A percentile compares a stretch with the other conserved stretches of the same genome.
Conservation (phyloP, 768 basidiomycete species). For the Sarcodon aspratus region DNA sequence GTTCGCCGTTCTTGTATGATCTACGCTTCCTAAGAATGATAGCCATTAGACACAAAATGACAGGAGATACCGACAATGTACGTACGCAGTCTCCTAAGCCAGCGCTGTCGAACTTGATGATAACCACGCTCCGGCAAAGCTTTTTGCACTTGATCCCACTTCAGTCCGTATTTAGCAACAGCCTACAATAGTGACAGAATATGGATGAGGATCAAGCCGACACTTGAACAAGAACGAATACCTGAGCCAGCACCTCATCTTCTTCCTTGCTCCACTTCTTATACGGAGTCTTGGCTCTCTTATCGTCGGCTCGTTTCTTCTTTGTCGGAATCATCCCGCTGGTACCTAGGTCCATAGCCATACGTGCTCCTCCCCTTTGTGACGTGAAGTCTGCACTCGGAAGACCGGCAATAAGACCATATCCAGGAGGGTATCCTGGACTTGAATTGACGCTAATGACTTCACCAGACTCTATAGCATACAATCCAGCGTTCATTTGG, state of each 20-base stretch:
- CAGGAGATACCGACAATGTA: not conserved
- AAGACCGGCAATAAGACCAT: too few relatives aligned
- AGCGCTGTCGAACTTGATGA: not conserved
- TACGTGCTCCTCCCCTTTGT: too few relatives aligned
- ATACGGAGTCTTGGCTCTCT: conserved; percentile 20
- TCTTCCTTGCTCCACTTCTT: conserved; percentile 32
- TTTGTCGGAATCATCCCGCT: not conserved
- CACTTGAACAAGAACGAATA: conserved; percentile 4
- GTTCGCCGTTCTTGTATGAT: not conserved
- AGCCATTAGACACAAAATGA: not conserved
- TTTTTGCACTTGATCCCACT: conserved; percentile 1
- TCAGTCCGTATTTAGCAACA: conserved; percentile 26
- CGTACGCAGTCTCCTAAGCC: not conserved
- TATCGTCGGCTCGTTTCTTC: not conserved
- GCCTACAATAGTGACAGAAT: conserved; percentile 12
- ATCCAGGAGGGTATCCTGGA: too few relatives aligned
- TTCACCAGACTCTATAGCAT: too few relatives aligned
- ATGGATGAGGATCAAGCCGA: not conserved
- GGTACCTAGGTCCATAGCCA: too few relatives aligned
- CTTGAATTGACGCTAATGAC: too few relatives aligned
- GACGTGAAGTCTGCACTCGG: too few relatives aligned
- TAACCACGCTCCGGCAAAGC: not conserved
- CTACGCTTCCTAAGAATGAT: not conserved
- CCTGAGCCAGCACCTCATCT: conserved; percentile 27
- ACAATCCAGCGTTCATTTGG: too few relatives aligned